phyloP scores from a whole-genome alignment of 306 rosid species.

The Malus sieversii region DNA sequence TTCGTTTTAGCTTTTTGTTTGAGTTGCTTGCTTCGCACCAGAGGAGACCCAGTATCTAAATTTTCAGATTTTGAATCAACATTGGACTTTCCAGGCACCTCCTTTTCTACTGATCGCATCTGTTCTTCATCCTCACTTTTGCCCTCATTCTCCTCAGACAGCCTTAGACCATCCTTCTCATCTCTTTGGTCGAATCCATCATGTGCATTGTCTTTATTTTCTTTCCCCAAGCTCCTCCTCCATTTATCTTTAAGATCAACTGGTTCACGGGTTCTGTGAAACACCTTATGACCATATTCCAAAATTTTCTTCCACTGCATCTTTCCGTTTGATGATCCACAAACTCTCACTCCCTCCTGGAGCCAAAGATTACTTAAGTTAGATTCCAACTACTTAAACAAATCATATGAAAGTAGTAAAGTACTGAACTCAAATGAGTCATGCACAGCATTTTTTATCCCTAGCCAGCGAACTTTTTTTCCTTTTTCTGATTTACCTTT shows the following conservation, averaged over 20 bases:
- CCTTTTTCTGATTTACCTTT: neutral
- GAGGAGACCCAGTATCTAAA: constrained; percentile 3
- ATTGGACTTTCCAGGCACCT: constrained; percentile 11
- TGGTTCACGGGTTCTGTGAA: constrained; percentile 32
- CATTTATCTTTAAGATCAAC: constrained; percentile 70
- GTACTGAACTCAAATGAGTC: neutral
- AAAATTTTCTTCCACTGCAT: constrained; percentile 42
- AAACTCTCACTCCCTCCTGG: constrained; percentile 55
- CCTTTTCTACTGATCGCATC: constrained; percentile 5
- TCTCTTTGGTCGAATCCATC: constrained; percentile 11
- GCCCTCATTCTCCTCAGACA: neutral
- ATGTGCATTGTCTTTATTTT: constrained; percentile 1
- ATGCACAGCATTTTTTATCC: neutral
- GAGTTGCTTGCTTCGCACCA: constrained; percentile 14
- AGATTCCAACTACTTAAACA: neutral
- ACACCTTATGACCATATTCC: constrained; percentile 29
- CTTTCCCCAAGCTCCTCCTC: constrained; percentile 25
- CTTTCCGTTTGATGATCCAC: constrained; percentile 9
- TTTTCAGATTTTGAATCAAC: constrained; percentile 29
- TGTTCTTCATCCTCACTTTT: constrained; percentile 1
- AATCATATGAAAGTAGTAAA: neutral
- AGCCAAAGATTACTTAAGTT: neutral
- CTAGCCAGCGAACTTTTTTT: neutral
- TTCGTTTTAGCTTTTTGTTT: constrained; percentile 27
- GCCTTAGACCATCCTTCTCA: neutral